Evolutionary conservation across 169 alveolate genomes (phyloP).

Genomic region (Amoebophrya sp.): DNA sequence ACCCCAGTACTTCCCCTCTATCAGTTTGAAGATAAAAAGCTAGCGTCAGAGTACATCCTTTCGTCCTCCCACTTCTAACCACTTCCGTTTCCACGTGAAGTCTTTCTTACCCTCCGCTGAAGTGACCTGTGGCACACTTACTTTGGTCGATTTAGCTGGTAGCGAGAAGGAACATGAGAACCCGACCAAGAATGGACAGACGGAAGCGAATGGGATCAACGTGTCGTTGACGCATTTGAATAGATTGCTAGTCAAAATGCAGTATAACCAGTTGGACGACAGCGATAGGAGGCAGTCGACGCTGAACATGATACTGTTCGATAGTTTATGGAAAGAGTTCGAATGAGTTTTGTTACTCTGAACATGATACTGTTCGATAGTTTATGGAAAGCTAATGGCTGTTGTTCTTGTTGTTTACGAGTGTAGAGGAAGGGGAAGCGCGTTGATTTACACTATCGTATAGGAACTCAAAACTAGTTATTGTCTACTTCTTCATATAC

Average conservation of each 20-base stretch:
- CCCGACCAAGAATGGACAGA: neutral
- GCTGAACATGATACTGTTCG: conserved; percentile 16
- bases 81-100: conserved; percentile 8
- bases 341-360: no score
- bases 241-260: neutral
- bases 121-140: neutral
- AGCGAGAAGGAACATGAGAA: neutral
- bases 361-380: conserved; percentile 11
- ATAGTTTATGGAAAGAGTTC: no score
- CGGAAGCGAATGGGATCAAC: conserved; percentile 2
- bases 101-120: neutral
- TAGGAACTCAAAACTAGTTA: no score
- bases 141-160: neutral
- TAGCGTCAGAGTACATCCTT: no score
- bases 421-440: no score
- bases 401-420: no score
- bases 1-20: no score
- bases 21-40: no score
- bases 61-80: no score
- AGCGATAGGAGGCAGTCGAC: neutral
- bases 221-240: conserved; percentile 13
- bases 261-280: conserved; percentile 3
- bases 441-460: no score
- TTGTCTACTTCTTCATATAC: no score
- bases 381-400: no score